Evolutionary conservation across 2,329 filamentous ascomycete species (phyloP).

Genomic region (Exophiala oligosperma): DNA sequence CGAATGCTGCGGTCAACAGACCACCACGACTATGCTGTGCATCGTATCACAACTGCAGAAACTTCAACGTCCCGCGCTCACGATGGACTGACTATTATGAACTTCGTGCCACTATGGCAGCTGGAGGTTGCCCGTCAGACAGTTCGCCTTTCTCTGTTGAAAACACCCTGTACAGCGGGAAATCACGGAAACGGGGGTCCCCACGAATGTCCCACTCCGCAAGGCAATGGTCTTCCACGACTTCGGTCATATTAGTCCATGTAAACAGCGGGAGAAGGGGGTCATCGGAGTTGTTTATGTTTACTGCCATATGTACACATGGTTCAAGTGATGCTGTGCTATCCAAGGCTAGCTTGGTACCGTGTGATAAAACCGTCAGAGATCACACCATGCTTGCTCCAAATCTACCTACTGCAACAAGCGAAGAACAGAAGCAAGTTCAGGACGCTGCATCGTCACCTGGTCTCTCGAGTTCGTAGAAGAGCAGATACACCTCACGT

Average conservation of each 20-base stretch:
- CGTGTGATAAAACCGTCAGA: neutral
- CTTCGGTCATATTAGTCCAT: constrained; percentile 1
- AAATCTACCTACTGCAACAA: neutral
- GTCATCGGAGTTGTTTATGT: neutral
- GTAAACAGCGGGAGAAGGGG: neutral
- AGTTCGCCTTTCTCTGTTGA: too few species aligned
- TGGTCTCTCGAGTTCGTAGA: constrained; percentile 79
- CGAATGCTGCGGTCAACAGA: too few species aligned
- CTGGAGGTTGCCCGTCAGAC: too few species aligned
- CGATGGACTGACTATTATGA: too few species aligned
- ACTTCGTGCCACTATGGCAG: too few species aligned
- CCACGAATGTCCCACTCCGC: neutral
- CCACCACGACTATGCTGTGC: too few species aligned
- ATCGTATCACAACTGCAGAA: too few species aligned
- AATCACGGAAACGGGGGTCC: neutral
- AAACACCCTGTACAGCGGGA: neutral
- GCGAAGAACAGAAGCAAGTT: neutral
- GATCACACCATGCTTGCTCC: neutral
- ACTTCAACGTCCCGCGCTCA: too few species aligned
- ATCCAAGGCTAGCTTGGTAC: neutral
- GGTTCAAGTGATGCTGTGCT: neutral
- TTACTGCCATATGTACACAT: neutral
- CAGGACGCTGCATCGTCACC: constrained; percentile 26
- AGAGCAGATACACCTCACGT: constrained; percentile 90
- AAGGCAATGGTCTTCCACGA: neutral